These are phyloP conservation scores for Immersiporthe knoxdaviesiana DNA, from an alignment of 2,329 filamentous ascomycete species.

Conservation along the genomic window DNA sequence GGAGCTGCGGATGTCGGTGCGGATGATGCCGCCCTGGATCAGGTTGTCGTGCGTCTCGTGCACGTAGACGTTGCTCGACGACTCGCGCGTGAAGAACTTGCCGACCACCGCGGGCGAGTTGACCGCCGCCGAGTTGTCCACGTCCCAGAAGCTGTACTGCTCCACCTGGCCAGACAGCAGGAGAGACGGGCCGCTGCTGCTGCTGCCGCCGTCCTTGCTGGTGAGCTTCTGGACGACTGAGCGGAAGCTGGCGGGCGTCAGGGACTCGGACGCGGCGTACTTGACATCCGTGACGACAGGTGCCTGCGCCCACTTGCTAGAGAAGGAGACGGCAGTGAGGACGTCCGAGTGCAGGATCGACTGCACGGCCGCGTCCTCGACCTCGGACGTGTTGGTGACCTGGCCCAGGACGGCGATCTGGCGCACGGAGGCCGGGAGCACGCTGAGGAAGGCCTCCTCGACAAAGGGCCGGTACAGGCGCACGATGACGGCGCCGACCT, in stretches of 20 bases:
- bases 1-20: slow-evolving; percentile 84
- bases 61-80: slow-evolving; percentile 62
- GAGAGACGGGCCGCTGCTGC: slow-evolving; percentile 44
- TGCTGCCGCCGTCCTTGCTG: slow-evolving; percentile 50
- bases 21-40: slow-evolving; percentile 75
- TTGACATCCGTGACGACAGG: slow-evolving; percentile 82
- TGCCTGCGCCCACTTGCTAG: slow-evolving; percentile 63
- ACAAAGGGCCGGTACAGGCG: slow-evolving; percentile 94
- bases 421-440: slow-evolving; percentile 74
- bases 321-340: slow-evolving; percentile 81
- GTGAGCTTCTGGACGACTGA: slow-evolving; percentile 54
- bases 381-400: slow-evolving; percentile 72
- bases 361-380: slow-evolving; percentile 74
- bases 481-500: slow-evolving; percentile 87
- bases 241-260: slow-evolving; percentile 60
- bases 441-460: slow-evolving; percentile 88
- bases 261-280: slow-evolving; percentile 71
- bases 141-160: slow-evolving; percentile 94
- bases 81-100: slow-evolving; percentile 71
- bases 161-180: slow-evolving; percentile 62
- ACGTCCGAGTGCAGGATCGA: slow-evolving; percentile 94
- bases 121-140: slow-evolving; percentile 72
- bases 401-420: slow-evolving; percentile 88
- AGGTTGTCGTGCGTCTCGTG: slow-evolving; percentile 68
- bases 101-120: slow-evolving; percentile 65